phyloP scores from a whole-genome alignment of 768 basidiomycete genomes.

The Hemileccinum impolitum region DNA sequence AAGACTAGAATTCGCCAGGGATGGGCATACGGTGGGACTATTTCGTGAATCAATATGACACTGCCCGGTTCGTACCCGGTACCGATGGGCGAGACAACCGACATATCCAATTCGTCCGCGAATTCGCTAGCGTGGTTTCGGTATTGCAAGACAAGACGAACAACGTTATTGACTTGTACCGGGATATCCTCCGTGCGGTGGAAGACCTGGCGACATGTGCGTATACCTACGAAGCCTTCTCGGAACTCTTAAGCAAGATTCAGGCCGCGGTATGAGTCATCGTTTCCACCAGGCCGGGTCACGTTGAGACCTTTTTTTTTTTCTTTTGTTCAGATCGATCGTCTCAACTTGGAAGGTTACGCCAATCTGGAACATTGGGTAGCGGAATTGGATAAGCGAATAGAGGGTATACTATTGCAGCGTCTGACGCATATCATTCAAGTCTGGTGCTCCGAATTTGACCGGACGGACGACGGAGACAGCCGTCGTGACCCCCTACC shows the following conservation, averaged over 20 bases:
- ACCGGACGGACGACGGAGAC: constrained; percentile 67
- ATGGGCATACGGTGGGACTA: constrained; percentile 97
- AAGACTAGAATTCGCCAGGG: constrained; percentile 44
- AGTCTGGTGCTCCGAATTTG: constrained; percentile 87
- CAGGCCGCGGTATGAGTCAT: constrained; percentile 70
- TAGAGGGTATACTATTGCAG: constrained; percentile 75
- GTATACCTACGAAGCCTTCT: constrained; percentile 81
- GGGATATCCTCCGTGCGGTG: constrained; percentile 78
- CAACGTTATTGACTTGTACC: constrained; percentile 86
- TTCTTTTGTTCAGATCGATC: constrained; percentile 68
- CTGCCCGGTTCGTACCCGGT: constrained; percentile 66
- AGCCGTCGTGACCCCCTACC: constrained; percentile 50
- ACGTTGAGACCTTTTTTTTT: background rate
- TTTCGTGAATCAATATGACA: constrained; percentile 93
- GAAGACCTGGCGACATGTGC: constrained; percentile 87
- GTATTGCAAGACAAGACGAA: constrained; percentile 97
- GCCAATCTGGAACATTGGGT: constrained; percentile 94
- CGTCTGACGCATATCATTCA: constrained; percentile 76
- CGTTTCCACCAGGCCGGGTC: background rate
- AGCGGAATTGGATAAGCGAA: constrained; percentile 73
- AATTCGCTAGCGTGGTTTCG: constrained; percentile 92
- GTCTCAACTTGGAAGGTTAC: constrained; percentile 93
- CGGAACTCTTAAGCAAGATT: constrained; percentile 69
- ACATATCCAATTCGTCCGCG: constrained; percentile 91
- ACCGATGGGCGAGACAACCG: constrained; percentile 81